Evolutionary conservation across 2,329 filamentous ascomycete genomes (phyloP).

Genomic region (Alternaria atra): DNA sequence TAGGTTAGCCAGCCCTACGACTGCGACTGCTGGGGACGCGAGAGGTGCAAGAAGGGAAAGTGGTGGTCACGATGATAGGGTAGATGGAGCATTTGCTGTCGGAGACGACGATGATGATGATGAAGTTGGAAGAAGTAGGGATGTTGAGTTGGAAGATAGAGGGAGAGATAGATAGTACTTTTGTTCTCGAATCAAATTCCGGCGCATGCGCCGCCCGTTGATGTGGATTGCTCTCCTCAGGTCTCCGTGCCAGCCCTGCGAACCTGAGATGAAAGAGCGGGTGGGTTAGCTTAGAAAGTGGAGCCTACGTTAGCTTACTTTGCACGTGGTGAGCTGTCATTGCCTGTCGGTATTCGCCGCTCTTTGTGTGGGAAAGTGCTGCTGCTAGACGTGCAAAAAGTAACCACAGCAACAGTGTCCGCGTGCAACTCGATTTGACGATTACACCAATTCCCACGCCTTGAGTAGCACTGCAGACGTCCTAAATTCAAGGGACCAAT

Average conservation of each 20-base stretch:
- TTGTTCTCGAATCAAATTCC: not conserved
- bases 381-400: constrained; percentile 1
- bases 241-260: not conserved
- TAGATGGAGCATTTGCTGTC: constrained; percentile 16
- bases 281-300: constrained; percentile 11
- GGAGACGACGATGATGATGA: constrained; percentile 21
- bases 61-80: not conserved
- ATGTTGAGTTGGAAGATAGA: constrained; percentile 15
- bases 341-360: constrained; percentile 5
- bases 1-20: constrained; percentile 37
- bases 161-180: constrained; percentile 24
- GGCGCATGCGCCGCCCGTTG: not conserved
- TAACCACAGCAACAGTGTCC: not conserved
- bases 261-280: constrained; percentile 9
- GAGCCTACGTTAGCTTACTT: constrained; percentile 3
- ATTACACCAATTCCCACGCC: not conserved
- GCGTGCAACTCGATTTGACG: not conserved
- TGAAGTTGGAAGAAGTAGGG: constrained; percentile 5
- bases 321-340: constrained; percentile 18
- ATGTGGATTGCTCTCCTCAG: not conserved
- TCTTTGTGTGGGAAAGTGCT: not conserved
- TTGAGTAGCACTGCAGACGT: constrained; percentile 10
- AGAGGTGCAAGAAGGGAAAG: constrained; percentile 10
- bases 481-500: constrained; percentile 25
- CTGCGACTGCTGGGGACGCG: constrained; percentile 1